Conservation (phyloP, 2,329 filamentous ascomycete genomes). For the Chaetomium sp. region DNA sequence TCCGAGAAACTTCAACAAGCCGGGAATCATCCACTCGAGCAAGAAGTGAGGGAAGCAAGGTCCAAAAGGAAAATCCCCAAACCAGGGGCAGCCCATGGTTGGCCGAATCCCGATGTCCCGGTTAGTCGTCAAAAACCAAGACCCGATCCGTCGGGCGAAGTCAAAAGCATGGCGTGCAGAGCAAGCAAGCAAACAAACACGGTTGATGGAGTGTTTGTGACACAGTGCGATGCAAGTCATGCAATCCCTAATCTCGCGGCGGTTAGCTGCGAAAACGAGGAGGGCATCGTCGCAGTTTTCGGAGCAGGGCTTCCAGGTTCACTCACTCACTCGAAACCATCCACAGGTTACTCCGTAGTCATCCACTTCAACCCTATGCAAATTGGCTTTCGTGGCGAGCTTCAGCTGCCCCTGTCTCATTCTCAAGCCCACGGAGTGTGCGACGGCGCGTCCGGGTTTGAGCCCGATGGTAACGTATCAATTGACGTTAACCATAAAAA, state of each 20-base stretch:
- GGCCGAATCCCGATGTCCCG: too few species aligned
- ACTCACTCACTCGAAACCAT: neutral
- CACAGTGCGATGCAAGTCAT: constrained; percentile 6
- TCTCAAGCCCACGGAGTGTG: neutral
- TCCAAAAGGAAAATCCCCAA: too few species aligned
- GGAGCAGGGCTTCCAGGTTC: neutral
- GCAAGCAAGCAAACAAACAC: neutral
- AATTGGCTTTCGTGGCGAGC: constrained; percentile 5
- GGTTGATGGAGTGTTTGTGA: neutral
- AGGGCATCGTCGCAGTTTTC: neutral
- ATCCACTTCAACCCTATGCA: constrained; percentile 16
- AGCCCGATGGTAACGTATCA: neutral
- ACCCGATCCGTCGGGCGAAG: too few species aligned
- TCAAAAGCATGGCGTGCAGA: too few species aligned
- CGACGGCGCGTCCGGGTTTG: neutral
- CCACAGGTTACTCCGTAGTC: neutral
- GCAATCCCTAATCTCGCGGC: constrained; percentile 14
- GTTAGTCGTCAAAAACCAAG: too few species aligned
- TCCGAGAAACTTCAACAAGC: too few species aligned
- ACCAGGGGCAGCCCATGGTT: too few species aligned
- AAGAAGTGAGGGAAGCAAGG: too few species aligned
- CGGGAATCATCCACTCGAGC: too few species aligned
- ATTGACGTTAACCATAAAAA: too few species aligned
- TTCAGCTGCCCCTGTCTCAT: too few species aligned
- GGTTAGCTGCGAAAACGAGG: constrained; percentile 3